These are phyloP conservation scores for Saccharomycopsis hybrid DNA, from an alignment of 1,139 yeast genomes.

Conservation along the genomic window DNA sequence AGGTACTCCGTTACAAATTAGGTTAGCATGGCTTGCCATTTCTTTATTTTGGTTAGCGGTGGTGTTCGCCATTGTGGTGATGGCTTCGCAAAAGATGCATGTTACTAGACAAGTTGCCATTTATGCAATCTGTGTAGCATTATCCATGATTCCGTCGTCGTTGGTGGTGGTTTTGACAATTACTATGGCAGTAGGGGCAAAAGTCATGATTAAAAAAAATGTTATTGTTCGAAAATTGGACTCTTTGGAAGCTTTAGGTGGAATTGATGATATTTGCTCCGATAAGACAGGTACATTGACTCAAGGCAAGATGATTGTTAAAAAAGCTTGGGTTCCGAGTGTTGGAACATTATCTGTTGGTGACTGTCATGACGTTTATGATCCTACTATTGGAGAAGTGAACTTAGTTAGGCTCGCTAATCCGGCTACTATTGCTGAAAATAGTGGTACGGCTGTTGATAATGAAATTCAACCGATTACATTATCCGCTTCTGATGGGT, in stretches of 20 bases:
- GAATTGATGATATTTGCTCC: slow-evolving; percentile 75
- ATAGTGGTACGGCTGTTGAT: slow-evolving; percentile 31
- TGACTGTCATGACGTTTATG: slow-evolving; percentile 60
- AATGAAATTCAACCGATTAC: slow-evolving; percentile 26
- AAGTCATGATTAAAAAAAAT: slow-evolving; percentile 63
- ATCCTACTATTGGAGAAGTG: slow-evolving; percentile 63
- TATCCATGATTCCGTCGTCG: slow-evolving; percentile 80
- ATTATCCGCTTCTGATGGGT: slow-evolving; percentile 23
- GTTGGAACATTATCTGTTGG: slow-evolving; percentile 60
- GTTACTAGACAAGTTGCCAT: slow-evolving; percentile 71
- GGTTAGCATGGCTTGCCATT: slow-evolving; percentile 66
- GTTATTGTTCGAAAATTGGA: slow-evolving; percentile 76
- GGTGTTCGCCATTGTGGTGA: slow-evolving; percentile 67
- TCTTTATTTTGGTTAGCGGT: slow-evolving; percentile 66
- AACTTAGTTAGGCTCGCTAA: slow-evolving; percentile 34
- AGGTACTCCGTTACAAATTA: slow-evolving; percentile 60
- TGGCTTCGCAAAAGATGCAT: slow-evolving; percentile 67
- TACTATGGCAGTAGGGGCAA: slow-evolving; percentile 84
- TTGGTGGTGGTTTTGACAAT: slow-evolving; percentile 75
- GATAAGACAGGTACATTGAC: slow-evolving; percentile 82
- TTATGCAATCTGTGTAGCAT: slow-evolving; percentile 76
- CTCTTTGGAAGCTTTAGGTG: slow-evolving; percentile 74
- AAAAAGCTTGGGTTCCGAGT: slow-evolving; percentile 70
- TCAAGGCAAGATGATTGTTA: slow-evolving; percentile 72
- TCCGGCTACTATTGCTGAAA: slow-evolving; percentile 37